Conservation (phyloP, 2,329 filamentous ascomycete species). For the Phoma sp. region DNA sequence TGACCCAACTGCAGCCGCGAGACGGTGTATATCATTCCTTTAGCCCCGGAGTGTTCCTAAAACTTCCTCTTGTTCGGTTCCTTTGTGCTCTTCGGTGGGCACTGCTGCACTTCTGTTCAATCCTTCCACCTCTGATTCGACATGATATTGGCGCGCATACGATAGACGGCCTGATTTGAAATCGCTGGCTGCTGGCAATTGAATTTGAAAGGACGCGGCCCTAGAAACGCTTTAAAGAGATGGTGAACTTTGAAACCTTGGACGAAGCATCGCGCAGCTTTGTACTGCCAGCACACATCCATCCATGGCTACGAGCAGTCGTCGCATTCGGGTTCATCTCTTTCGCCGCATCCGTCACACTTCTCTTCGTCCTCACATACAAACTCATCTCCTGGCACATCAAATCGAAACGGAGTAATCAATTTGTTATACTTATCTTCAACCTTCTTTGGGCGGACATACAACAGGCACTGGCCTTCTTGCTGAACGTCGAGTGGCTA, state of each 20-base stretch:
- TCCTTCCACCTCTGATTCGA: conserved; percentile 14
- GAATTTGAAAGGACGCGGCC: no score
- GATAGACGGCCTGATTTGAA: conserved; percentile 20
- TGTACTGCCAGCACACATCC: conserved; percentile 44
- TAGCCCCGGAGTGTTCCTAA: conserved; percentile 20
- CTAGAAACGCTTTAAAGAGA: no score
- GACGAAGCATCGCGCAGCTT: conserved; percentile 42
- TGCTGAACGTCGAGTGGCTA: conserved; percentile 69
- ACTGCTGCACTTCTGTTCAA: neutral
- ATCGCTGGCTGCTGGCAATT: no score
- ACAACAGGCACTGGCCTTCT: conserved; percentile 69
- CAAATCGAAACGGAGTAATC: conserved; percentile 58
- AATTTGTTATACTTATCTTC: conserved; percentile 73
- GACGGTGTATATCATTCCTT: conserved; percentile 35
- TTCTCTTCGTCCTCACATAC: conserved; percentile 57
- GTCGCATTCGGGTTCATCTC: conserved; percentile 57
- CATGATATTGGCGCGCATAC: conserved; percentile 24
- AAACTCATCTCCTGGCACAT: conserved; percentile 53
- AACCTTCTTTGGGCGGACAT: conserved; percentile 74
- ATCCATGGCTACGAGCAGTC: conserved; percentile 56
- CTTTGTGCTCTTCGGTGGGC: neutral
- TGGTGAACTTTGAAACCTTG: conserved; percentile 29
- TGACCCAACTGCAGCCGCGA: conserved; percentile 14
- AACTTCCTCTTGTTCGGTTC: conserved; percentile 3
- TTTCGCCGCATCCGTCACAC: conserved; percentile 52